phyloP scores from a whole-genome alignment of 495 filamentous ascomycete species.

The Tuber indicum region DNA sequence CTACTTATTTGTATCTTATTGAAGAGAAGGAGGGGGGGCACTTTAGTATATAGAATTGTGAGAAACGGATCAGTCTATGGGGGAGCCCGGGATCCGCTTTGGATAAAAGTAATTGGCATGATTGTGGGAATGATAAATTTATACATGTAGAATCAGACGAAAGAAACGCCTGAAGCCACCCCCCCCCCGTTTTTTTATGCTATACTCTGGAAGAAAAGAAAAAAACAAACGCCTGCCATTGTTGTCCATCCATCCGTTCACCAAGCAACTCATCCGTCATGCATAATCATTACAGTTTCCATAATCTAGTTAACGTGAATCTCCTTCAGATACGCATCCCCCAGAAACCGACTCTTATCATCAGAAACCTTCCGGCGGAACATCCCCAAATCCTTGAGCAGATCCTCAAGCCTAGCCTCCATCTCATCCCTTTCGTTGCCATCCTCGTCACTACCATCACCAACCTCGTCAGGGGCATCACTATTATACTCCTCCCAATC shows the following conservation, averaged over 20 bases:
- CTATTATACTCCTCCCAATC: slow-evolving; percentile 43
- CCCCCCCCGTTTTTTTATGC: background rate
- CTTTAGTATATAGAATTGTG: background rate
- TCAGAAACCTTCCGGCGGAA: slow-evolving; percentile 79
- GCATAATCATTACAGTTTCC: slow-evolving; percentile 3
- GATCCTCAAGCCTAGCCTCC: slow-evolving; percentile 61
- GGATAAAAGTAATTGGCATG: background rate
- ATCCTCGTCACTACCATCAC: slow-evolving; percentile 49
- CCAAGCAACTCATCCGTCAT: background rate
- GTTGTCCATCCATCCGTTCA: background rate
- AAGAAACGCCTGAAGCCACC: background rate
- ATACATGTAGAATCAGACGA: background rate
- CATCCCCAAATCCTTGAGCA: slow-evolving; percentile 69
- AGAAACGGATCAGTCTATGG: background rate
- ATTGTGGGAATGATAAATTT: background rate
- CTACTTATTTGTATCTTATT: background rate
- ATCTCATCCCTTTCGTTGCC: slow-evolving; percentile 54
- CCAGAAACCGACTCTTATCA: slow-evolving; percentile 56
- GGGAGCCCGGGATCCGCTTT: background rate
- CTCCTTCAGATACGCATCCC: slow-evolving; percentile 37
- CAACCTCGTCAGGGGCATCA: slow-evolving; percentile 40
- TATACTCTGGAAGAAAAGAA: background rate
- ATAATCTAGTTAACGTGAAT: slow-evolving; percentile 19
- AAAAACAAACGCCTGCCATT: background rate
- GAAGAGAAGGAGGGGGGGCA: background rate